Evolutionary conservation across 169 alveolate genomes (phyloP), one percentile per base, ranked within the genome.

Genomic region (Plasmodium ovale): DNA sequence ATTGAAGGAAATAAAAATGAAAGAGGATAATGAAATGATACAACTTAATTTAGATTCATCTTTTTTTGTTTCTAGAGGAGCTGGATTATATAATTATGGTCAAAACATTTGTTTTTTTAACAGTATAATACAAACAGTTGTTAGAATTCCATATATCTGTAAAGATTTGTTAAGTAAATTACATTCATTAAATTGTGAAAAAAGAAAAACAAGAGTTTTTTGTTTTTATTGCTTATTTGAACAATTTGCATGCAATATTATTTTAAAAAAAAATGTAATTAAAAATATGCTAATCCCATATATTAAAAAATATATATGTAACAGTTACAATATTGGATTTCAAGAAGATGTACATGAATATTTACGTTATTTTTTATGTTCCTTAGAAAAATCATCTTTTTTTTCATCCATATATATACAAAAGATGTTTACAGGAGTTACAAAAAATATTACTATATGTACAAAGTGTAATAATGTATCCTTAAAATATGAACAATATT

Each of bases 71-170:
- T 77, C 88, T 12, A 90, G 82, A 87, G 95, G 94, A 4, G 92
- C 94, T 1, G 96, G 96, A 27, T 89, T 93, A 31, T 85, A 91
- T 49, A 93, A 93, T 90, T 94, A 93, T 35, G 96, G 96, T 2
- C 92, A 88, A 27, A 93, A 93, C 84, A 93, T 93, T 25, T 93
- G 96, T 64, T 93, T 90, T 68, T 91, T 93, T 85, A 93, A 93
- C 67, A 94, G 92, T 58, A 88, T 93, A 9, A 54, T 93, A n/a
- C 96, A 93, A 72, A 92, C 92, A 31, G 59, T 93, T 53, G 70
- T 87, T 27, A 92, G 93, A 49, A 87, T 93, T 2, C 96, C 96
- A 29, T 93, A 87, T 60, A 42, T 93, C 21, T 87, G 94, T 16
- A 91, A 93, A 33, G 93, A 92, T 14, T 29, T 93, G 53, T 9